Evolutionary conservation across 2,329 filamentous ascomycete genomes (phyloP).

Genomic region (Ophiostoma fasciatum): DNA sequence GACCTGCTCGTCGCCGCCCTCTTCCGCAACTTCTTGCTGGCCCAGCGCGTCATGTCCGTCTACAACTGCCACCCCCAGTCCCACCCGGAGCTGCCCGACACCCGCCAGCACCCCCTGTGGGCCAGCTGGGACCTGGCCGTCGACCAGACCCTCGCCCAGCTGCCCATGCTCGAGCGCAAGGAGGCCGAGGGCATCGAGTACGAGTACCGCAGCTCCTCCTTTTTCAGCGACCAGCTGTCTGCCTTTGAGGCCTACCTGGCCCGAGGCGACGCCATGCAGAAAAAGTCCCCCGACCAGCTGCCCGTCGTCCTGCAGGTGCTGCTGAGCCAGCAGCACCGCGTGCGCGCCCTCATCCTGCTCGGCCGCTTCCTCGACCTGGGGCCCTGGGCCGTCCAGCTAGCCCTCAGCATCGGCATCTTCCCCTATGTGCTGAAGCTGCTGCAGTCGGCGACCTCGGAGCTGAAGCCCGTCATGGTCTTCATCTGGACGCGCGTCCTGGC

Average conservation of each 20-base stretch:
- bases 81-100: slow-evolving; percentile 82
- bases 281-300: slow-evolving; percentile 83
- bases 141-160: slow-evolving; percentile 81
- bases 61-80: slow-evolving; percentile 94
- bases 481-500: slow-evolving; percentile 96
- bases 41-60: slow-evolving; percentile 88
- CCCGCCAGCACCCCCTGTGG: slow-evolving; percentile 89
- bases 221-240: slow-evolving; percentile 93
- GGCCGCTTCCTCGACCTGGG: slow-evolving; percentile 90
- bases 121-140: slow-evolving; percentile 95
- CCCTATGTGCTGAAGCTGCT: slow-evolving; percentile 95
- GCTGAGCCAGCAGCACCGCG: slow-evolving; percentile 84
- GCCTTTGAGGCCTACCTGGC: slow-evolving; percentile 93
- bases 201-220: slow-evolving; percentile 85
- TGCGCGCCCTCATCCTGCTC: slow-evolving; percentile 78
- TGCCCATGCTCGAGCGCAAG: slow-evolving; percentile 71
- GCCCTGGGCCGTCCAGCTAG: slow-evolving; percentile 96
- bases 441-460: slow-evolving; percentile 83
- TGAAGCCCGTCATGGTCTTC: slow-evolving; percentile 98
- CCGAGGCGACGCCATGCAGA: slow-evolving; percentile 63
- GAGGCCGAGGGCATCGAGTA: slow-evolving; percentile 63
- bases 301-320: slow-evolving; percentile 93
- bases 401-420: slow-evolving; percentile 94
- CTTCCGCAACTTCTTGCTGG: slow-evolving; percentile 89
- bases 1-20: slow-evolving; percentile 98